Conservation (phyloP, 192 early-diverging fungal genomes). For the Lobosporangium transversale region DNA sequence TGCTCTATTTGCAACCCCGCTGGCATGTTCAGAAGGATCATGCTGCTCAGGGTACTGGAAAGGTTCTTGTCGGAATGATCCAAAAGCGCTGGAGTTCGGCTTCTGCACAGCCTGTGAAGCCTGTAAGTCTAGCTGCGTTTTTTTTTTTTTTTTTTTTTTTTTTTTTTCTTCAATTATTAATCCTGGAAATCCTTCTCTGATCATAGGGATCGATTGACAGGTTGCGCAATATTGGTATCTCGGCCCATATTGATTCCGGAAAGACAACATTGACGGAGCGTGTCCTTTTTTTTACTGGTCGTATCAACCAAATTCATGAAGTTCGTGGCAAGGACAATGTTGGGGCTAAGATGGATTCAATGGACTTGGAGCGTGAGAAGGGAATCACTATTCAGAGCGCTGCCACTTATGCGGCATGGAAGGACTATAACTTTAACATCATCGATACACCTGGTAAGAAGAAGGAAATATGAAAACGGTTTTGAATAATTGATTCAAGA, state of each 20-base stretch:
- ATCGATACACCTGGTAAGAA: slow-evolving; percentile 86
- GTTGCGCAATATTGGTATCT: slow-evolving; percentile 90
- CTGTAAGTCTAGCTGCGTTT: slow-evolving; percentile 10
- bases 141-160: neutral
- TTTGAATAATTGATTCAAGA: too few relatives aligned
- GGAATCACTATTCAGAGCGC: slow-evolving; percentile 91
- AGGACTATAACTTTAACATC: slow-evolving; percentile 82
- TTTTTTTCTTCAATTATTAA: neutral
- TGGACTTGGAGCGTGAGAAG: slow-evolving; percentile 97
- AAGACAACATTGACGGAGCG: slow-evolving; percentile 90
- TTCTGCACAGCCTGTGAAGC: slow-evolving; percentile 36
- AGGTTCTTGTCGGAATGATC: slow-evolving; percentile 50
- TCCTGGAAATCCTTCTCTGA: too few relatives aligned
- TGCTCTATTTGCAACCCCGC: slow-evolving; percentile 51
- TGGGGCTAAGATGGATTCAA: slow-evolving; percentile 99
- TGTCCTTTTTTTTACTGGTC: slow-evolving; percentile 85
- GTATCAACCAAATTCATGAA: slow-evolving; percentile 91
- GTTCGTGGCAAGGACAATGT: slow-evolving; percentile 89
- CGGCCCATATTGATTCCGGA: slow-evolving; percentile 89
- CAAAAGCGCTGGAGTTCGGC: slow-evolving; percentile 54
- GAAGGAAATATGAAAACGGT: too few relatives aligned
- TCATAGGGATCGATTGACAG: slow-evolving; percentile 63
- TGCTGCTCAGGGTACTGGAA: slow-evolving; percentile 21
- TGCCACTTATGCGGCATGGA: slow-evolving; percentile 87
- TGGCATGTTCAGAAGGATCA: slow-evolving; percentile 51